Percentiles rank a stretch among this genome's conserved stretches.
Conservation (phyloP, 2,329 filamentous ascomycete species). For the Zalaria obscura region DNA sequence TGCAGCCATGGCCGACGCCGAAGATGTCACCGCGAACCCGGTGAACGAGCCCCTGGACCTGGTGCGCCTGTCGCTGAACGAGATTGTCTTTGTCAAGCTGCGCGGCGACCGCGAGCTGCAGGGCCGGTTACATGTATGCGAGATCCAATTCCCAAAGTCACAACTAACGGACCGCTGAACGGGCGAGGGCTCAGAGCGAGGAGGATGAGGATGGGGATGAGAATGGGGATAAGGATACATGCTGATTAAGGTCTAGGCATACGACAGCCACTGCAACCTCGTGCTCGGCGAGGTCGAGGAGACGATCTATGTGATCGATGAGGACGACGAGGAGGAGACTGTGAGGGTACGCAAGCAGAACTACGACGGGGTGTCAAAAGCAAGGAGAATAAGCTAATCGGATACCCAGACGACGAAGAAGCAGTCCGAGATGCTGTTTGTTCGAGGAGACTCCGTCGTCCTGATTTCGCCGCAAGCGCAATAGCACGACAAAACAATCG, state of each 20-base stretch:
- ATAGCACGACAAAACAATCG: conserved; percentile 5
- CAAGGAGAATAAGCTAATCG: background rate
- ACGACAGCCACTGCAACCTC: conserved; percentile 96
- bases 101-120: conserved; percentile 91
- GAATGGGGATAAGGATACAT: background rate
- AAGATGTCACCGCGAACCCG: conserved; percentile 44
- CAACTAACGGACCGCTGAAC: background rate
- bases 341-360: conserved; percentile 29
- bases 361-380: no score
- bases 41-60: conserved; percentile 90
- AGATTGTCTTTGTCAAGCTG: conserved; percentile 94
- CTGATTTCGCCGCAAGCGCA: conserved; percentile 28
- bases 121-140: conserved; percentile 70
- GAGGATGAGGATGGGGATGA: background rate
- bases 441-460: conserved; percentile 50
- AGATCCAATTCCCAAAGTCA: background rate
- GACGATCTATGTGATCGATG: conserved; percentile 87
- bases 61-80: conserved; percentile 84
- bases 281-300: conserved; percentile 94
- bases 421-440: conserved; percentile 97
- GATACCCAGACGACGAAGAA: conserved; percentile 71
- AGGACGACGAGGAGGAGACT: conserved; percentile 66
- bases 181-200: background rate
- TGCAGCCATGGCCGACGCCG: conserved; percentile 64
- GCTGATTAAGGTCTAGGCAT: conserved; percentile 48